Percentiles rank a stretch among this genome's conserved stretches.
phyloP scores from a whole-genome alignment of 169 alveolate genomes.

The Plasmodium berghei region DNA sequence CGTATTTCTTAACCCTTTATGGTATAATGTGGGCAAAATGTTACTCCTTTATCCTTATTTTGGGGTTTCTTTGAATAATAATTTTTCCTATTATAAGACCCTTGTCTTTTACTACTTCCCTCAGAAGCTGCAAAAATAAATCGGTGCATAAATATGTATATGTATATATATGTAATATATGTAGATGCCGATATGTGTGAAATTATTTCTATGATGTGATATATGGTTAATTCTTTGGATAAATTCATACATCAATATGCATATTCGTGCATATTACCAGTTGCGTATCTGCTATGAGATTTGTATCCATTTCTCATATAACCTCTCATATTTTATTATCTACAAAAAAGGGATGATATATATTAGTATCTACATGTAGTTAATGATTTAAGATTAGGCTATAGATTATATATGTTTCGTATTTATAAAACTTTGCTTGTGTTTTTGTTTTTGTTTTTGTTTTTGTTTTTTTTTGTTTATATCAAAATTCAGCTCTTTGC shows the following conservation, averaged over 20 bases:
- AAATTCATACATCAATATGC: too few relatives aligned
- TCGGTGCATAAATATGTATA: background rate
- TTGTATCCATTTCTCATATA: conserved; percentile 69
- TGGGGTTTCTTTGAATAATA: conserved; percentile 31
- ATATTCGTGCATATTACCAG: conserved; percentile 24
- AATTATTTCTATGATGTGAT: too few relatives aligned
- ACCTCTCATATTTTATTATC: conserved; percentile 70
- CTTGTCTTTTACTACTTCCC: conserved; percentile 38
- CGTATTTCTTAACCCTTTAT: conserved; percentile 63
- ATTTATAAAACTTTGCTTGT: background rate
- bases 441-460: background rate
- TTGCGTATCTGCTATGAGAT: conserved; percentile 65
- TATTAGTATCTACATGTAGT: too few relatives aligned
- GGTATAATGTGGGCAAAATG: conserved; percentile 72
- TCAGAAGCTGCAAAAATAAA: conserved; percentile 36
- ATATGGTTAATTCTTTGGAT: too few relatives aligned
- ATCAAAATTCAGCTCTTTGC: too few relatives aligned
- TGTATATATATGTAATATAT: background rate
- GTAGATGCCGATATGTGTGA: background rate
- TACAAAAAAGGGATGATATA: background rate
- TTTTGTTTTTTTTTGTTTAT: background rate
- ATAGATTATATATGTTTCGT: too few relatives aligned
- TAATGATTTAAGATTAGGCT: too few relatives aligned
- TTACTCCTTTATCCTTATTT: conserved; percentile 60
- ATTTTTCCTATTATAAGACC: conserved; percentile 27